These are phyloP conservation scores for Vigna reflexopilosa DNA, from an alignment of 306 rosid species.

Conservation along the genomic window DNA sequence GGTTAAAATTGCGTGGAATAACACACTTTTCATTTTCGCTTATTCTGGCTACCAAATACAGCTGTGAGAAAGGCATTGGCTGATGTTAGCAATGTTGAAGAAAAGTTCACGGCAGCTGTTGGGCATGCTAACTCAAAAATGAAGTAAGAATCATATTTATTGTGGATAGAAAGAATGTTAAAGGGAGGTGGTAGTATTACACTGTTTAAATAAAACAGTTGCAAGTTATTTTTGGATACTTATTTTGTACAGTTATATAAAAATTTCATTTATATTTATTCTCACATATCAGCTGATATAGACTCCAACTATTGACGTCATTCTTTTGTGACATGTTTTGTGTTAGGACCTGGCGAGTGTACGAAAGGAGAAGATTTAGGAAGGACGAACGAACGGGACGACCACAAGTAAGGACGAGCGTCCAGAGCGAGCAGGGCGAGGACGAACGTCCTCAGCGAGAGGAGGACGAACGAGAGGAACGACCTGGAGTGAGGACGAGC, in stretches of 20 bases:
- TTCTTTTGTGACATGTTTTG: background rate
- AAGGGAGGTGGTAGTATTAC: background rate
- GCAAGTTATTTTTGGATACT: constrained; percentile 16
- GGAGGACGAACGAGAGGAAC: too few relatives aligned
- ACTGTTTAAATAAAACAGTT: background rate
- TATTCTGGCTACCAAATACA: constrained; percentile 48
- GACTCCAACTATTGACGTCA: background rate
- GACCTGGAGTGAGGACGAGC: too few relatives aligned
- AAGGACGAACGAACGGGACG: too few relatives aligned
- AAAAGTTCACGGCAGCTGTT: constrained; percentile 50
- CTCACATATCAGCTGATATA: constrained; percentile 6
- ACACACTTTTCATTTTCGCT: constrained; percentile 7
- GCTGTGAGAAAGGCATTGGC: constrained; percentile 70
- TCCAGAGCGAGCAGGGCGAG: too few relatives aligned
- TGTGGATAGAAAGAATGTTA: constrained; percentile 20
- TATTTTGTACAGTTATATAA: background rate
- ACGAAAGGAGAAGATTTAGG: too few relatives aligned
- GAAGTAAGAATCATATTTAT: constrained; percentile 61
- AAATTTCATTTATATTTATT: background rate
- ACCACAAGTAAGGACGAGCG: too few relatives aligned
- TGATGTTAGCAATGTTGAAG: constrained; percentile 75
- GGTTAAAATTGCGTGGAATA: background rate
- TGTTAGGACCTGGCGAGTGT: too few relatives aligned
- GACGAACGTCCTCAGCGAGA: too few relatives aligned
- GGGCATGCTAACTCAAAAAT: constrained; percentile 53